Conservation (phyloP, 2,329 filamentous ascomycete species). For the Talaromyces piceae region DNA sequence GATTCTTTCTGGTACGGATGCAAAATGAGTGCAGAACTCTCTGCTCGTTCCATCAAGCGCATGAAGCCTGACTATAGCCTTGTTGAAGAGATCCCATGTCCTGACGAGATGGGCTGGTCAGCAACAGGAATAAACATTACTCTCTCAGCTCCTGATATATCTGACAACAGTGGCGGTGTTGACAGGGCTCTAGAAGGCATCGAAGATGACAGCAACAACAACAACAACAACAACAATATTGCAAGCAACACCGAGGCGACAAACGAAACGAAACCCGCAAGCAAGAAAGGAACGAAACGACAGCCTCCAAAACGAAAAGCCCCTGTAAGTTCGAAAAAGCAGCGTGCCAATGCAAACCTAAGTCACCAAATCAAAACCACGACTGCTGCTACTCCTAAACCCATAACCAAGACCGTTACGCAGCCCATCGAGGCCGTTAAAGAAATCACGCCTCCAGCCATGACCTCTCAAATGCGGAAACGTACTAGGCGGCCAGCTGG, state of each 20-base stretch:
- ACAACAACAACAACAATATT: too few relatives aligned
- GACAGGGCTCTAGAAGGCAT: too few relatives aligned
- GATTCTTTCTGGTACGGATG: conserved; percentile 19
- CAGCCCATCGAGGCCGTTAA: background rate
- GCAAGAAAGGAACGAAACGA: background rate
- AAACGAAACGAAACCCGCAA: background rate
- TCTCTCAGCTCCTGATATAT: background rate
- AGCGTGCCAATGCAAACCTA: background rate
- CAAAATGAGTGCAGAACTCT: conserved; percentile 12
- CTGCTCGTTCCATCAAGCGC: conserved; percentile 13
- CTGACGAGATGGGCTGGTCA: background rate
- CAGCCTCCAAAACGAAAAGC: background rate
- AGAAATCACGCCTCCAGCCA: background rate
- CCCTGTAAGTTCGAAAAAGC: background rate
- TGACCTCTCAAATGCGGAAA: background rate
- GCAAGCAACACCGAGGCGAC: too few relatives aligned
- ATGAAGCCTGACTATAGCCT: conserved; percentile 13
- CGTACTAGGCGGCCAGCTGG: background rate
- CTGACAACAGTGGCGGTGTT: background rate
- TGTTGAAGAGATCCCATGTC: conserved; percentile 3
- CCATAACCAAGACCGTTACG: background rate
- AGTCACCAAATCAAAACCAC: background rate
- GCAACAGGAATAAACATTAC: background rate
- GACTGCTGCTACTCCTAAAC: background rate
- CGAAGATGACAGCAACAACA: too few relatives aligned